Evolutionary conservation across 345 rosid species (phyloP), one percentile per base, ranked within the genome.

Genomic region (Capsella bursapastoris): DNA sequence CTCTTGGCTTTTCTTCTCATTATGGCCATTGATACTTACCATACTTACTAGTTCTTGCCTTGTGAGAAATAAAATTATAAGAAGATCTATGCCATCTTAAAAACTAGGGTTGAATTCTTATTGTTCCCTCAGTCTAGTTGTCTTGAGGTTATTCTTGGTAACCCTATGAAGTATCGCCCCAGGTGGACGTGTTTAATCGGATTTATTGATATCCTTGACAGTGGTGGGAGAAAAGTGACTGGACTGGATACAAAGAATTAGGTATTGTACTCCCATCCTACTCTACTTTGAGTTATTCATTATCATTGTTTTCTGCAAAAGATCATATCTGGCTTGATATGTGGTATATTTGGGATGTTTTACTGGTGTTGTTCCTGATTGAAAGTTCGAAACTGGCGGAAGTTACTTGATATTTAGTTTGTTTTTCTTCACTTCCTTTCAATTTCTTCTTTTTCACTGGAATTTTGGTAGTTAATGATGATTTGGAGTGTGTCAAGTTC

Each of bases 221-320:
- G 99, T 95, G 99, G 99, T 95, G 99, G 99, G 99, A 95, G 93
- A 95, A 95, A 84, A 92, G 99, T 86, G 87, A 91, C 82, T 95
- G 99, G 99, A 91, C 88, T 15, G 97, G 99, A 75, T 87, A 91
- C 93, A 95, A 92, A 87, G 99, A 95, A 82, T 87, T 95, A 81
- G 99, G 97, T 91, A 90, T 64, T 67, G 52, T 63, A 34, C 74
- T 79, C 45, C 48, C 64, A 56, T 29, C 60, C 14, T 53, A 18
- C 53, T 31, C 34, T 49, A 51, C 59, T 49, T 56, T 8, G 47
- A 7, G 27, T 37, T 14, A 9, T 53, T 70, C 16, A 11, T 45
- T 53, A 53, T 25, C 37, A 3, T 66, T 35, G 16, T 56, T 63
- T 16, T 37, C 63, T 66, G 62, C 68, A 35, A 29, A 35, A 53